phyloP scores from a whole-genome alignment of 441 rosid species.

The Erysimum cheiri region DNA sequence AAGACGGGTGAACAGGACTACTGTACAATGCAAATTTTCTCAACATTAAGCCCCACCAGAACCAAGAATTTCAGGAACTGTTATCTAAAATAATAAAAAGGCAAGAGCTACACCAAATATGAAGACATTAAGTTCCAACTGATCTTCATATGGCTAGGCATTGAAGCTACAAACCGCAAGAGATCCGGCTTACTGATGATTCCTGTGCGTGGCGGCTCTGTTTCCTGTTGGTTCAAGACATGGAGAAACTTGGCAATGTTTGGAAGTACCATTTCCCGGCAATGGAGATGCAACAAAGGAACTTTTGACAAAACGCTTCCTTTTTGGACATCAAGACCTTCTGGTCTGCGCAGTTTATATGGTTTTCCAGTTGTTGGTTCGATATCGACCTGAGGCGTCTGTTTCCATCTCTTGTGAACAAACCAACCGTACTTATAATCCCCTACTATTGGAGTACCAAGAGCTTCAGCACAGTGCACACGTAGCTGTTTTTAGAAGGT shows the following conservation, averaged over 20 bases:
- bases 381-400: conserved; percentile 57
- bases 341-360: conserved; percentile 70
- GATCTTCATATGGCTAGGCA: conserved; percentile 92
- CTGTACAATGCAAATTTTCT: conserved; percentile 25
- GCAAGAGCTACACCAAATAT: conserved; percentile 50
- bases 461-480: conserved; percentile 79
- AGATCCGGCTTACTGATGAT: conserved; percentile 56
- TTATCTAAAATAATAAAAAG: neutral
- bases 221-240: conserved; percentile 43
- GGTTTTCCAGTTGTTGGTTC: conserved; percentile 62
- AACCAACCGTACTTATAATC: conserved; percentile 83
- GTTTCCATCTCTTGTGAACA: conserved; percentile 70
- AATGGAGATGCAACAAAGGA: conserved; percentile 72
- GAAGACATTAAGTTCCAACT: conserved; percentile 88
- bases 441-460: conserved; percentile 75
- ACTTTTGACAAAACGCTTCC: conserved; percentile 76
- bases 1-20: neutral
- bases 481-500: conserved; percentile 54
- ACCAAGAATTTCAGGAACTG: conserved; percentile 1
- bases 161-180: conserved; percentile 75
- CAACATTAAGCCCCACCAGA: neutral
- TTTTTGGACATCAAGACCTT: conserved; percentile 72
- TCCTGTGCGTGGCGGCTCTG: conserved; percentile 35
- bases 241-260: conserved; percentile 68
- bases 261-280: conserved; percentile 73